Conservation (phyloP, 1,139 yeast genomes). For the Pichia norvegensis region DNA sequence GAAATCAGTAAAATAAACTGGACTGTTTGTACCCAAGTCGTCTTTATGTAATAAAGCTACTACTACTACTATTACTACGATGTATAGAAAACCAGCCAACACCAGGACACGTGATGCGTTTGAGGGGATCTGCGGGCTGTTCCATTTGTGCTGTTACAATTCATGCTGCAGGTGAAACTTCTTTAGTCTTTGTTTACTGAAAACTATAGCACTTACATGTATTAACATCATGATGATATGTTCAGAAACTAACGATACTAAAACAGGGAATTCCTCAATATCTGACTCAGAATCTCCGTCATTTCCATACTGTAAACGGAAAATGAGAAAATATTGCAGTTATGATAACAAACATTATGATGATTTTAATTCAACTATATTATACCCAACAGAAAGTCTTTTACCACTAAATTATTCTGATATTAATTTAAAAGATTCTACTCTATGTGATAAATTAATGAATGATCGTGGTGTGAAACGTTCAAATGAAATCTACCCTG, state of each 20-base stretch:
- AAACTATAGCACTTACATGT: neutral
- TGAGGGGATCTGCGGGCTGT: no score
- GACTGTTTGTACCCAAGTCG: no score
- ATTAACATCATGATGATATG: neutral
- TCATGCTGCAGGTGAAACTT: no score
- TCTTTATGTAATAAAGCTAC: no score
- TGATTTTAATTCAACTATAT: neutral
- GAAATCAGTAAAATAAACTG: no score
- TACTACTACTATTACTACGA: no score
- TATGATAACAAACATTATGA: neutral
- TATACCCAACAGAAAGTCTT: neutral
- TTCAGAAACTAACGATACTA: neutral
- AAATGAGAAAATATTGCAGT: neutral
- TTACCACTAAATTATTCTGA: neutral
- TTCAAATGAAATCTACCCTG: neutral
- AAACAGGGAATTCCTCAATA: neutral
- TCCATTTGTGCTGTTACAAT: no score
- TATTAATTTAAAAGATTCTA: neutral
- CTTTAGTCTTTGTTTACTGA: no score
- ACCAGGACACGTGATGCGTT: no score
- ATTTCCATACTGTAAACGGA: neutral
- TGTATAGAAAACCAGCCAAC: no score
- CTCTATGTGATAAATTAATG: no score
- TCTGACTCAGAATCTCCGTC: neutral
- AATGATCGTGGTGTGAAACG: neutral